Base-by-base conservation (phyloP, 2,329 filamentous ascomycete species). In the Colletotrichum shisoi region DNA sequence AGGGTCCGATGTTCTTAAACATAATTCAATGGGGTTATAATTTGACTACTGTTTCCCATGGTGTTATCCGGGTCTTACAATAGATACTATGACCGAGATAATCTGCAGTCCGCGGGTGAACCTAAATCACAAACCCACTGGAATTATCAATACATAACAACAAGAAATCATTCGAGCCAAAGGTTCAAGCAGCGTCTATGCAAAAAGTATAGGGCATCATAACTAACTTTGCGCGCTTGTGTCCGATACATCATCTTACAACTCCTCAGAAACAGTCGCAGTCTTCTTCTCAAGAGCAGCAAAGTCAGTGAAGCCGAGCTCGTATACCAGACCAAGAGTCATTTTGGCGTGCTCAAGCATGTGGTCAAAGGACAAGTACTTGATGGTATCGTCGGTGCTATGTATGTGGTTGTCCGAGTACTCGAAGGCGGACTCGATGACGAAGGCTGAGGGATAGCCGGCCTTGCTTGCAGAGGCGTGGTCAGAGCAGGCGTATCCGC, bases 331-430 rank as follows among this genome's bases (percentile, higher is more conserved):
- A 5, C 90, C 91, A 39, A 96, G 82, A 1, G 92, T 95, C 84
- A 97, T 85, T 76, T 88, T 90, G 24, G 92, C 92, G 78, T 97
- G 93, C 80, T 97, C 89, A 40, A 95, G 83, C 93, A 97, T 96
- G 77, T 97, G 93, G 76, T 94, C 88, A 76, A 96, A 96, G 72
- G 88, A 90, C 44, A 93, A 79, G 70, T 87, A 89, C 74, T 92
- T 87, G 70, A 93, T 88, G 73, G 83, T 83, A 75, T 93, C 91
- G 44, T 91, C 87, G 0, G 87, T 87, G 21, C 85, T 86, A 74
- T 92, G 90, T 63, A 93, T 92, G 71, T 90, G 85, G 71, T 86
- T 83, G 73, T 92, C 86, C 8, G 83, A 86, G 71, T 87, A 78
- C 75, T 87, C 85, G 75, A 92, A 92, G 48, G 86, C 85, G 21